A percentile compares a stretch with the other conserved stretches of the same genome.
Conservation (phyloP, 495 filamentous ascomycete genomes). For the Hyaloscypha finlandica region DNA sequence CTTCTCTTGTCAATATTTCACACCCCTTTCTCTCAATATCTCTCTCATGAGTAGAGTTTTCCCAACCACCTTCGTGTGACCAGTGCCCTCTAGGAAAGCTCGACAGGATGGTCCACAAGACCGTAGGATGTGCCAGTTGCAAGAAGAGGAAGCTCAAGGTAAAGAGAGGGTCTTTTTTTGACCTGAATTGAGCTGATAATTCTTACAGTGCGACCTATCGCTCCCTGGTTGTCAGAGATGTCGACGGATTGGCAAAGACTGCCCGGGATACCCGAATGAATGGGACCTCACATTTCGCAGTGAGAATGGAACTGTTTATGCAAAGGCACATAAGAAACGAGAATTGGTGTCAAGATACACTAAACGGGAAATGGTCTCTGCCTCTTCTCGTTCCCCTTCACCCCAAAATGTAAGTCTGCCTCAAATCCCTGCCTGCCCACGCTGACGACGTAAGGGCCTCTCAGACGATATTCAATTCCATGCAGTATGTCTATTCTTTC, state of each 20-base stretch:
- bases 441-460: not conserved
- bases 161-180: not conserved
- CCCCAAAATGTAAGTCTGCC: not conserved
- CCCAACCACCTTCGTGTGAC: not conserved
- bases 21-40: not conserved
- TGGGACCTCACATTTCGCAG: constrained; percentile 15
- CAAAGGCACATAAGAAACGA: not conserved
- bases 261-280: constrained; percentile 9
- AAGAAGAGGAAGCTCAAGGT: constrained; percentile 9
- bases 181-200: not conserved
- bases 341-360: not conserved
- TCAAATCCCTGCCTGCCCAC: not conserved
- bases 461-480: constrained; percentile 5
- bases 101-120: not conserved
- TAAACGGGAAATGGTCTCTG: not conserved
- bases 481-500: constrained; percentile 12
- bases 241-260: constrained; percentile 11
- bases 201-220: constrained; percentile 10
- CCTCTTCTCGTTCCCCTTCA: not conserved
- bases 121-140: not conserved
- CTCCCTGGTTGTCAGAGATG: constrained; percentile 8
- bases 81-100: not conserved
- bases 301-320: not conserved
- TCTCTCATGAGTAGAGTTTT: not conserved
- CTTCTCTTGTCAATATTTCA: not conserved